Evolutionary conservation across 768 basidiomycete genomes (phyloP).

Genomic region (Termitomyces sp.): DNA sequence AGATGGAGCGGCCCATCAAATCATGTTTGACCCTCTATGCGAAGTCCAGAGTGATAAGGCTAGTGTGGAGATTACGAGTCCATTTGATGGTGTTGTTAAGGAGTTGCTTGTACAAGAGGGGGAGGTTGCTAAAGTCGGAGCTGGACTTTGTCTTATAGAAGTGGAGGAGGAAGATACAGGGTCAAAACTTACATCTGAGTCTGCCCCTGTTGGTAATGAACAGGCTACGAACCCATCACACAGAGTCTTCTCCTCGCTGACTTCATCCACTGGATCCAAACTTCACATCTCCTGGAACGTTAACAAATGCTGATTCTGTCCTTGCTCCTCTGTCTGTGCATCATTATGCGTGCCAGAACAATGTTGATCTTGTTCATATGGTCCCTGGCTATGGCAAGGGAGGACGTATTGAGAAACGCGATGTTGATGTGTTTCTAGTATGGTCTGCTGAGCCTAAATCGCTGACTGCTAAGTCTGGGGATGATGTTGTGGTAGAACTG

Average conservation of each 20-base stretch:
- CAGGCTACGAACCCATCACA: conserved; percentile 7
- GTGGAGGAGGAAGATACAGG: conserved; percentile 56
- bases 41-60: conserved; percentile 92
- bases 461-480: neutral
- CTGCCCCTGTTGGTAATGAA: conserved; percentile 14
- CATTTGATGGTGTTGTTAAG: conserved; percentile 73
- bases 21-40: conserved; percentile 74
- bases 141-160: conserved; percentile 75
- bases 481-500: conserved; percentile 66
- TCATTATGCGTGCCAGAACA: conserved; percentile 65
- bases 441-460: neutral
- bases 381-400: conserved; percentile 69
- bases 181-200: conserved; percentile 13
- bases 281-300: conserved; percentile 13
- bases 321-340: conserved; percentile 78
- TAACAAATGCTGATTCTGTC: conserved; percentile 27
- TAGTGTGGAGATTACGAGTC: conserved; percentile 87
- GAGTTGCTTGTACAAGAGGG: conserved; percentile 77
- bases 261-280: conserved; percentile 69
- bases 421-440: conserved; percentile 61
- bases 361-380: conserved; percentile 55
- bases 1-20: too few relatives aligned
- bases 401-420: conserved; percentile 72
- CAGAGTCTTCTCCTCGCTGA: conserved; percentile 19
- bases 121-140: conserved; percentile 80